These are phyloP conservation scores for Xenosphaeropsis pyriputrescens DNA, from an alignment of 2,329 filamentous ascomycete genomes.

Conservation along the genomic window DNA sequence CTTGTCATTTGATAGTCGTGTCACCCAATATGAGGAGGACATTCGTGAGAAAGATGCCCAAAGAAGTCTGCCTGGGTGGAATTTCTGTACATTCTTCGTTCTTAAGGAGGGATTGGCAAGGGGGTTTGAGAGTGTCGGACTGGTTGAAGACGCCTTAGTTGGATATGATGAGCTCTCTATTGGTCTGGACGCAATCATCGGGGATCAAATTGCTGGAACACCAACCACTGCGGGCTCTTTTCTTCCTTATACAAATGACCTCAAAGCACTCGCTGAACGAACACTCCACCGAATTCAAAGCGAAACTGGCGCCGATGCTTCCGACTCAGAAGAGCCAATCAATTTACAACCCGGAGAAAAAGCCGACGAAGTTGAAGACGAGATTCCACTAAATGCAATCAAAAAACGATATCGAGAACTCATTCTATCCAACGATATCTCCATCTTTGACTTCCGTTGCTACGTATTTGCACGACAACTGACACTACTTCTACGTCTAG, in stretches of 20 bases:
- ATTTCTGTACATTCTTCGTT: constrained; percentile 98
- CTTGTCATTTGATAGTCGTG: constrained; percentile 76
- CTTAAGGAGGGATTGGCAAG: constrained; percentile 88
- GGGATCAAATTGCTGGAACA: constrained; percentile 51
- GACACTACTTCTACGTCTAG: constrained; percentile 64
- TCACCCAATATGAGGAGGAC: constrained; percentile 92
- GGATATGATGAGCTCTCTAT: constrained; percentile 90
- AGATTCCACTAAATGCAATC: constrained; percentile 45
- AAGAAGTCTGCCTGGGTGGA: constrained; percentile 82
- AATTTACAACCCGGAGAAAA: constrained; percentile 31
- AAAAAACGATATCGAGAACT: constrained; percentile 80
- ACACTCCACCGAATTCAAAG: constrained; percentile 28
- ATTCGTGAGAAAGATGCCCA: constrained; percentile 90
- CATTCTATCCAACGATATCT: constrained; percentile 90
- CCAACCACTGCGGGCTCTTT: constrained; percentile 57
- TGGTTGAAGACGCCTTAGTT: constrained; percentile 88
- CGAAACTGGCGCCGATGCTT: constrained; percentile 20
- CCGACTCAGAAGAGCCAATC: constrained; percentile 24
- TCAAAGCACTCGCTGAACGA: constrained; percentile 43
- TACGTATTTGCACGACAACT: constrained; percentile 91
- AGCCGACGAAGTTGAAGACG: constrained; percentile 25
- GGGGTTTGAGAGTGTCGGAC: constrained; percentile 89
- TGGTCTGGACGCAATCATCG: constrained; percentile 69
- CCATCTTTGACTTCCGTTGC: constrained; percentile 84
- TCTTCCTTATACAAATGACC: constrained; percentile 56